Evolutionary conservation across 768 basidiomycete species (phyloP).

Genomic region (Tylopilus rubrobrunneus): DNA sequence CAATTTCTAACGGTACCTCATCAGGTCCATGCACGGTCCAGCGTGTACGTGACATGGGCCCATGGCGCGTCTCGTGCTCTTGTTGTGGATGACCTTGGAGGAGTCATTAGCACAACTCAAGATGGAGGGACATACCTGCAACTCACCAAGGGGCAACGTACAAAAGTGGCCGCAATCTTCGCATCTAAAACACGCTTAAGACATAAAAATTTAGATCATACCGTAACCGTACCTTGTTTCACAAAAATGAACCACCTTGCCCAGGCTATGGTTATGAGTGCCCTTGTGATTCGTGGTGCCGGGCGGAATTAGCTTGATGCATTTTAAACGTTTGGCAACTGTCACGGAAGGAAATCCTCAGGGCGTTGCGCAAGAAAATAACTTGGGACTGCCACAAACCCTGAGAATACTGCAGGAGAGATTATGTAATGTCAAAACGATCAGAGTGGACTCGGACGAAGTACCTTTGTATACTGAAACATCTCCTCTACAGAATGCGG

Average conservation of each 20-base stretch:
- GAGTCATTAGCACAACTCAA: not conserved
- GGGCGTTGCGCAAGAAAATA: not conserved
- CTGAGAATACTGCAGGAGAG: slow-evolving; percentile 45
- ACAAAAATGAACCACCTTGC: slow-evolving; percentile 52
- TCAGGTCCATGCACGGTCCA: slow-evolving; percentile 35
- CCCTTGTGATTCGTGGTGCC: slow-evolving; percentile 43
- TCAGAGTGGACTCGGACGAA: no score
- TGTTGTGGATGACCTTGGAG: slow-evolving; percentile 51
- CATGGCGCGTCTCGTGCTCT: slow-evolving; percentile 61
- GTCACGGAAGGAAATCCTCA: not conserved
- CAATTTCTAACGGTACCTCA: no score
- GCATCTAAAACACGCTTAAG: slow-evolving; percentile 35
- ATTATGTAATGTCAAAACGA: not conserved
- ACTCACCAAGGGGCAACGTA: slow-evolving; percentile 49
- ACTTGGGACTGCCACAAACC: slow-evolving; percentile 31
- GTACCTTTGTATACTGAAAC: slow-evolving; percentile 63
- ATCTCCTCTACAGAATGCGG: slow-evolving; percentile 61
- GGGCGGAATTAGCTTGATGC: slow-evolving; percentile 43
- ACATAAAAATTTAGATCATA: not conserved
- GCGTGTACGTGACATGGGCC: slow-evolving; percentile 55
- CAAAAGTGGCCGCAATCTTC: slow-evolving; percentile 57
- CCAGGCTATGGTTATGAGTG: slow-evolving; percentile 45
- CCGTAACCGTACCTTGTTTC: slow-evolving; percentile 37
- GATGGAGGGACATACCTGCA: fast-evolving
- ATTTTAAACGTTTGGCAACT: slow-evolving; percentile 51